phyloP scores from a whole-genome alignment of 1,284 basidiomycete species.

The Microbotryum scabiosae region DNA sequence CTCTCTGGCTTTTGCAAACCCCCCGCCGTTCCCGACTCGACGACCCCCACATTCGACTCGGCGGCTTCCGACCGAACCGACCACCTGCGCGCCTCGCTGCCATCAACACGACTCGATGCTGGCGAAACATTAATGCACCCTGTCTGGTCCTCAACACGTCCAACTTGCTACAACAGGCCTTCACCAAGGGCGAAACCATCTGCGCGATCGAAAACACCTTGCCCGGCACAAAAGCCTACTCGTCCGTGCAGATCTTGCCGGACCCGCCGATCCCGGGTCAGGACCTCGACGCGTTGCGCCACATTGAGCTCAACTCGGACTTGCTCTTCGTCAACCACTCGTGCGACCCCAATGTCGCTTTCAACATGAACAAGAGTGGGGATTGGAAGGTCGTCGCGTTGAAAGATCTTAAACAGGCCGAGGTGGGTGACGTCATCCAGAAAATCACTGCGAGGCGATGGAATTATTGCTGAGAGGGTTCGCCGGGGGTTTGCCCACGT shows the following conservation, averaged over 20 bases:
- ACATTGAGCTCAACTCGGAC: conserved; percentile 57
- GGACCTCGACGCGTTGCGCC: conserved; percentile 28
- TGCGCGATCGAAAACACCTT: conserved; percentile 25
- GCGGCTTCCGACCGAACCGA: too few relatives aligned
- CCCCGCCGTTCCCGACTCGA: too few relatives aligned
- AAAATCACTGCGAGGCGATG: too few relatives aligned
- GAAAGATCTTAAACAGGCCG: conserved; percentile 42
- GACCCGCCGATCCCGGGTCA: conserved; percentile 20
- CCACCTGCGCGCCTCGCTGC: too few relatives aligned
- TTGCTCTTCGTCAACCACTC: conserved; percentile 62
- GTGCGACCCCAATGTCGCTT: conserved; percentile 54
- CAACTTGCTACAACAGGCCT: conserved; percentile 4
- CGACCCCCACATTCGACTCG: too few relatives aligned
- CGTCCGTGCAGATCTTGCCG: conserved; percentile 30
- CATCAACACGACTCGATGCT: too few relatives aligned
- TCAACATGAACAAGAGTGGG: conserved; percentile 45
- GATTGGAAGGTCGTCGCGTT: conserved; percentile 40
- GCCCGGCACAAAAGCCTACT: conserved; percentile 27
- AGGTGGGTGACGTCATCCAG: conserved; percentile 32
- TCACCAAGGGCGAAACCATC: conserved; percentile 19
- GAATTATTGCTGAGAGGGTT: too few relatives aligned
- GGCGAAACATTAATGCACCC: too few relatives aligned
- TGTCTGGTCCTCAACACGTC: too few relatives aligned
- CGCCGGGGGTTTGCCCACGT: too few relatives aligned
- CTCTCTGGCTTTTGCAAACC: too few relatives aligned